Evolutionary conservation across 306 rosid species (phyloP).

Genomic region (Rubus idaeus): DNA sequence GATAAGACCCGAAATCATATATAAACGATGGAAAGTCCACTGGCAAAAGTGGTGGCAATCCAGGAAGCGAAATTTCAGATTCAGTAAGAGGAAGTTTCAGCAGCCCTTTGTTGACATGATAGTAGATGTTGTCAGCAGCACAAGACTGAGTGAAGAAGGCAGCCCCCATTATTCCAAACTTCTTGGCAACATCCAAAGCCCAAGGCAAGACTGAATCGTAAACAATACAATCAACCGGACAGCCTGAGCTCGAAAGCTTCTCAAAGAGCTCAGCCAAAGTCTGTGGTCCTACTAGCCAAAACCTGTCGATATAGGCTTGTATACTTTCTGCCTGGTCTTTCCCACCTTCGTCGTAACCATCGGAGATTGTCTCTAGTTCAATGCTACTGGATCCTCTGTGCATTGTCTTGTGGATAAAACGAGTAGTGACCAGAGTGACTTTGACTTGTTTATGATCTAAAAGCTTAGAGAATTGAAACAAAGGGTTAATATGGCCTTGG

Average conservation of each 20-base stretch:
- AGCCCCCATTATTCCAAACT: background rate
- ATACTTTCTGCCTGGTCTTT: background rate
- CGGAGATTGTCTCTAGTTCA: constrained; percentile 38
- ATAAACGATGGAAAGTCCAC: constrained; percentile 58
- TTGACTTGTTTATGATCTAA: constrained; percentile 34
- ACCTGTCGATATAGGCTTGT: constrained; percentile 26
- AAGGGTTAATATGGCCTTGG: constrained; percentile 48
- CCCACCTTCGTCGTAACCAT: constrained; percentile 39
- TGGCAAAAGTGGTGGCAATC: constrained; percentile 44
- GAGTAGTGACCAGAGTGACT: constrained; percentile 33
- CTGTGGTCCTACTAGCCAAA: constrained; percentile 30
- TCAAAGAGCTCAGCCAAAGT: constrained; percentile 7
- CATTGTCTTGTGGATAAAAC: constrained; percentile 2
- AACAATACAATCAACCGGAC: constrained; percentile 20
- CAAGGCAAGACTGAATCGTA: constrained; percentile 28
- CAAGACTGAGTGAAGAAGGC: constrained; percentile 34
- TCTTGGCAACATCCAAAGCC: constrained; percentile 24
- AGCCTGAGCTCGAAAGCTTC: background rate
- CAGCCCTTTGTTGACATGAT: background rate
- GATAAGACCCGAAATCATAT: constrained; percentile 33
- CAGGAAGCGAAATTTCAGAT: constrained; percentile 30
- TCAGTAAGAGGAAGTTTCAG: background rate
- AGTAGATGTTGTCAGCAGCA: constrained; percentile 23
- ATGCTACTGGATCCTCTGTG: background rate
- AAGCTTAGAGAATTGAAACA: constrained; percentile 43